phyloP scores from a whole-genome alignment of 225 moss, liverwort and hornwort genomes.

The Bryum argenteum region DNA sequence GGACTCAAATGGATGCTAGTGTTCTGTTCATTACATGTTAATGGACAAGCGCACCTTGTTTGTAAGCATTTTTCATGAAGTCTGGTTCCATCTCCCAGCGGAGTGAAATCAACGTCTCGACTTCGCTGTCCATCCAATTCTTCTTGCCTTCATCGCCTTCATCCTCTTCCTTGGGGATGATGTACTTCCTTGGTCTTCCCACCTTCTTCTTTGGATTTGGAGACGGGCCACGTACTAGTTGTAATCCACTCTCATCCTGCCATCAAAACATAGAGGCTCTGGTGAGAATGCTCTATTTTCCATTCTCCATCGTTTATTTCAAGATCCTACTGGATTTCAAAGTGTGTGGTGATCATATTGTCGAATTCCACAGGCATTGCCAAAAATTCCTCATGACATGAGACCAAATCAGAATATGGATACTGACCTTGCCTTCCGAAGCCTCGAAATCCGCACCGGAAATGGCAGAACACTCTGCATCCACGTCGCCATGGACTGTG shows the following conservation, averaged over 20 bases:
- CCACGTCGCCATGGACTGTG: constrained; percentile 61
- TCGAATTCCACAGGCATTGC: not conserved
- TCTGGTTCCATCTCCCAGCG: constrained; percentile 62
- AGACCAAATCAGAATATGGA: not conserved
- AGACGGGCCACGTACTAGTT: constrained; percentile 24
- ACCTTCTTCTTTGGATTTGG: constrained; percentile 36
- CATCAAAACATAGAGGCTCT: constrained; percentile 4
- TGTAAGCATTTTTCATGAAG: constrained; percentile 53
- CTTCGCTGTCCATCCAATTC: constrained; percentile 60
- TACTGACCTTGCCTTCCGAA: constrained; percentile 71
- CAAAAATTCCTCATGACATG: not conserved
- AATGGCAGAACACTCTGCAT: constrained; percentile 76
- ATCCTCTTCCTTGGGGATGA: constrained; percentile 43
- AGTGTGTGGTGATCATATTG: not conserved
- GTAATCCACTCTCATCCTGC: constrained; percentile 46
- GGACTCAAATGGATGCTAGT: no score
- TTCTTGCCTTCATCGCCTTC: constrained; percentile 62
- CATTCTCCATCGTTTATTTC: not conserved
- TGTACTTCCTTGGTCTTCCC: constrained; percentile 44
- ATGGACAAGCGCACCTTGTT: constrained; percentile 22
- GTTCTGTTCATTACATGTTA: not conserved
- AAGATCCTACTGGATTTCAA: constrained; percentile 1
- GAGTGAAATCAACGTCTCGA: constrained; percentile 48
- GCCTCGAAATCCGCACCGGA: constrained; percentile 70
- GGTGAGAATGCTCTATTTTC: constrained; percentile 15